These are phyloP conservation scores for Amaranthus palmeri DNA, from an alignment of 148 eudicot species.

Conservation along the genomic window DNA sequence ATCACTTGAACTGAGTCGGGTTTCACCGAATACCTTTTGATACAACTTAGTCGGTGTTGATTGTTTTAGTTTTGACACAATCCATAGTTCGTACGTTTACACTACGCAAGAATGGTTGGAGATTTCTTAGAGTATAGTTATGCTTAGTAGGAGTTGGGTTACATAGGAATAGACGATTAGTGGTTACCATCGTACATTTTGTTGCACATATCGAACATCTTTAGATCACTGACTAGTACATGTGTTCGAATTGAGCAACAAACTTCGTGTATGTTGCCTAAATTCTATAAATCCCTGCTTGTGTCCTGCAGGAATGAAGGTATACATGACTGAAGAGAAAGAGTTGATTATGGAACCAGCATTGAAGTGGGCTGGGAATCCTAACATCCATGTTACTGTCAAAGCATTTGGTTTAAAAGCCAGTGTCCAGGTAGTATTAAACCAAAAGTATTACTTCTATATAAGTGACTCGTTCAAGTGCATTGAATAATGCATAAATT, in stretches of 20 bases:
- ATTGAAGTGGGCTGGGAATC: conserved; percentile 92
- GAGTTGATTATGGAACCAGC: conserved; percentile 89
- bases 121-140: neutral
- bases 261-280: neutral
- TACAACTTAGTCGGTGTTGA: too few relatives aligned
- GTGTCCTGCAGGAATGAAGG: conserved; percentile 72
- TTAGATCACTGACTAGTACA: neutral
- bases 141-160: neutral
- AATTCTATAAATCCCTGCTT: conserved; percentile 12
- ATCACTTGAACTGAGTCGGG: too few relatives aligned
- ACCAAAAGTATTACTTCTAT: neutral
- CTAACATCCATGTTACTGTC: conserved; percentile 59
- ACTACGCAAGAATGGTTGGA: neutral
- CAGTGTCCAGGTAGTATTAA: conserved; percentile 66
- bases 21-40: too few relatives aligned
- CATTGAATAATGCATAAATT: neutral
- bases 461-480: neutral
- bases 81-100: too few relatives aligned
- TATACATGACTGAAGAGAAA: conserved; percentile 78
- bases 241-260: neutral
- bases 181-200: neutral
- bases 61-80: too few relatives aligned
- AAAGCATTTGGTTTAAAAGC: conserved; percentile 87
- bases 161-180: neutral
- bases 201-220: neutral